Evolutionary conservation across 768 basidiomycete species (phyloP).

Genomic region (Leccinellum rugosiceps): DNA sequence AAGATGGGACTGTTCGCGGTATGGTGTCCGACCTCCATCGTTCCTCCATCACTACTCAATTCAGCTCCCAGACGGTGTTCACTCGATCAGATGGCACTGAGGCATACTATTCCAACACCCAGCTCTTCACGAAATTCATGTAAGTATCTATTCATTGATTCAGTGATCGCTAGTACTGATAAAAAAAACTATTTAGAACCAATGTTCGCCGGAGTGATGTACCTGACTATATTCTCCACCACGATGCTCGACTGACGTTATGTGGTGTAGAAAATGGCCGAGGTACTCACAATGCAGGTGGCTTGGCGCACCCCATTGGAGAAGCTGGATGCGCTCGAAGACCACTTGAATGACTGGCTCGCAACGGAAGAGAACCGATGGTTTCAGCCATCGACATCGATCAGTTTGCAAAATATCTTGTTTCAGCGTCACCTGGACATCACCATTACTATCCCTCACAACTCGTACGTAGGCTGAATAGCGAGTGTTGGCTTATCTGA

Average conservation of each 20-base stretch:
- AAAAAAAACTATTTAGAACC: conserved; percentile 38
- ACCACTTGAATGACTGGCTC: conserved; percentile 69
- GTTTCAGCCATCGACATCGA: conserved; percentile 65
- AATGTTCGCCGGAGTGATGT: conserved; percentile 74
- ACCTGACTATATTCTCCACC: conserved; percentile 19
- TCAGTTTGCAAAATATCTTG: conserved; percentile 60
- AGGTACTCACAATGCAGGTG: conserved; percentile 65
- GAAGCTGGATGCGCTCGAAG: conserved; percentile 69
- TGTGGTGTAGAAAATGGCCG: conserved; percentile 55
- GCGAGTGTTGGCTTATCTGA: conserved; percentile 1
- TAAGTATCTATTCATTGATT: conserved; percentile 29
- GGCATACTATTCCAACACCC: conserved; percentile 80
- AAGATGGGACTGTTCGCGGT: conserved; percentile 78
- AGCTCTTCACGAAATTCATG: conserved; percentile 74
- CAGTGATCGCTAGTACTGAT: neutral
- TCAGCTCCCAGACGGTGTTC: conserved; percentile 54
- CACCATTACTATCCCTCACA: conserved; percentile 61
- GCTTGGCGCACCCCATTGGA: conserved; percentile 72
- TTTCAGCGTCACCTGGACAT: conserved; percentile 66
- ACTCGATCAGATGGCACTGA: conserved; percentile 70
- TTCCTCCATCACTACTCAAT: neutral
- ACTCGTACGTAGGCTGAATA: conserved; percentile 35
- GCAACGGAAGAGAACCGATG: conserved; percentile 76
- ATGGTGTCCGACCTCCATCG: conserved; percentile 12
- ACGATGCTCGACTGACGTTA: conserved; percentile 9